A percentile compares a stretch with the other conserved stretches of the same genome.
Evolutionary conservation across 345 rosid genomes (phyloP).

Genomic region (Gossypioides kirkii): DNA sequence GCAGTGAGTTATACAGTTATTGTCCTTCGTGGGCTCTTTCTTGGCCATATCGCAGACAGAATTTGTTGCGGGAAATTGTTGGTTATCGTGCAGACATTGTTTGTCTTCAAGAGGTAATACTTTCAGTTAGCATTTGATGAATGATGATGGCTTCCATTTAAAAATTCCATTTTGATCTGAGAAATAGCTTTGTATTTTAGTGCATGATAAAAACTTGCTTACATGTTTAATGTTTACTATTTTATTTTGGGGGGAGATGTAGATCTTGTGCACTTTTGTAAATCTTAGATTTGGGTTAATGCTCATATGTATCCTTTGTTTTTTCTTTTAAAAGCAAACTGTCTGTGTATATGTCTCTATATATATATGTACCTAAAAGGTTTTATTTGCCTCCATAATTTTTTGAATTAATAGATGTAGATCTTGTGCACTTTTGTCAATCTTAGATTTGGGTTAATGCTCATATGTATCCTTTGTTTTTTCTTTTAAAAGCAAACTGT

Average conservation of each 20-base stretch:
- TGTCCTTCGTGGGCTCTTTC: slow-evolving; percentile 99
- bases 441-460: not conserved
- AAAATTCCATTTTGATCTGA: not conserved
- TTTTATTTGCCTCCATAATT: not conserved
- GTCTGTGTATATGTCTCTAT: not conserved
- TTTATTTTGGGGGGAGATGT: not conserved
- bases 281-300: not conserved
- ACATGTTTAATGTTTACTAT: not conserved
- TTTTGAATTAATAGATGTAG: too few relatives aligned
- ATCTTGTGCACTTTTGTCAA: not conserved
- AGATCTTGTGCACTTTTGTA: not conserved
- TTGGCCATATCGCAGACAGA: slow-evolving; percentile 95
- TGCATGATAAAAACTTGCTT: not conserved
- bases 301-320: not conserved
- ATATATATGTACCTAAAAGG: not conserved
- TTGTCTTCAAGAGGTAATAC: slow-evolving; percentile 86
- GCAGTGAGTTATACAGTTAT: slow-evolving; percentile 75
- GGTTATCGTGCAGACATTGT: slow-evolving; percentile 93
- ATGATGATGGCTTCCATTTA: not conserved
- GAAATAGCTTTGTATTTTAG: not conserved
- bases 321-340: not conserved
- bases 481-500: not conserved
- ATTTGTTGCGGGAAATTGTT: slow-evolving; percentile 81
- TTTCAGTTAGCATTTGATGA: not conserved
- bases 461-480: not conserved